Conservation (phyloP, 2,329 filamentous ascomycete species). For the Penicillium sp. region DNA sequence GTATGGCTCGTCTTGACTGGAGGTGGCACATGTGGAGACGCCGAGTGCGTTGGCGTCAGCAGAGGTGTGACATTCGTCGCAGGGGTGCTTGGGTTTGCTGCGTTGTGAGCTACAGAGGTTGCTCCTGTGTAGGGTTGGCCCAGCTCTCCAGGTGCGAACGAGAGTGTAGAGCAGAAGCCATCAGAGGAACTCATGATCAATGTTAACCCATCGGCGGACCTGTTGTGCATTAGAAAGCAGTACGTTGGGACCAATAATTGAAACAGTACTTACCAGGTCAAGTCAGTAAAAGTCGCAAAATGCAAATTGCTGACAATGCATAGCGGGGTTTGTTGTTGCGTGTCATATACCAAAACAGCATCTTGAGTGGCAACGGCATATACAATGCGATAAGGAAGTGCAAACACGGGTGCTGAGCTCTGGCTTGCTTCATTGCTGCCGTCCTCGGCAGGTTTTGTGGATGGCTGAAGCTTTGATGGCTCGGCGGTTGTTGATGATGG, state of each 20-base stretch:
- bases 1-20: constrained; percentile 50
- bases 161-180: constrained; percentile 87
- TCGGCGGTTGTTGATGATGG: constrained; percentile 48
- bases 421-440: constrained; percentile 45
- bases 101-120: constrained; percentile 25
- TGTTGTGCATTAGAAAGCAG: constrained; percentile 32
- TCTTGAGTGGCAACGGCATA: constrained; percentile 97
- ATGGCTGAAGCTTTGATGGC: constrained; percentile 45
- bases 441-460: constrained; percentile 45
- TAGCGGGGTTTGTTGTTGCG: constrained; percentile 86
- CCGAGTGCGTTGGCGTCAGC: constrained; percentile 59
- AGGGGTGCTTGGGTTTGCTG: constrained; percentile 34
- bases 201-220: constrained; percentile 67
- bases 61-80: constrained; percentile 60
- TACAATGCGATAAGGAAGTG: constrained; percentile 81
- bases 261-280: constrained; percentile 65
- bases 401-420: constrained; percentile 59
- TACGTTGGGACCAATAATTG: background rate
- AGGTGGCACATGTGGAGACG: constrained; percentile 48
- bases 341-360: constrained; percentile 89
- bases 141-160: constrained; percentile 74
- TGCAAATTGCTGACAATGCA: constrained; percentile 95
- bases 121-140: constrained; percentile 64
- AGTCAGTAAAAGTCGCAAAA: constrained; percentile 91
- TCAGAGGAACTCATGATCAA: constrained; percentile 95